Evolutionary conservation across 2,329 filamentous ascomycete species (phyloP).

Genomic region (Botrytis paeoniae): DNA sequence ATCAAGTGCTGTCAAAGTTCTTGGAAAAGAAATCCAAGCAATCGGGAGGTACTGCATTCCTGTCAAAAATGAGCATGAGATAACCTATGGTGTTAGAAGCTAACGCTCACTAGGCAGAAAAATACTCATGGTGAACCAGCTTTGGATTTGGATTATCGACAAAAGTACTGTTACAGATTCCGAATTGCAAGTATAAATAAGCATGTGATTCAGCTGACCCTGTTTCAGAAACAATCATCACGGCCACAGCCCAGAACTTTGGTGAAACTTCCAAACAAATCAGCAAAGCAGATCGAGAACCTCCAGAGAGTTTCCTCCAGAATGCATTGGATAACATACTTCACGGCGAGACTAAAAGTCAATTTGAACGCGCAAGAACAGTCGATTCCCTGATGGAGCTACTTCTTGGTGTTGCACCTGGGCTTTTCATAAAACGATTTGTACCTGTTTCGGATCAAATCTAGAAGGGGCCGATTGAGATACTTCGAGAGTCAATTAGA

Average conservation of each 20-base stretch:
- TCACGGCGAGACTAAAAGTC: neutral
- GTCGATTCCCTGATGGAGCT: neutral
- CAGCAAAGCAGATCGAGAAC: neutral
- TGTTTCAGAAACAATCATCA: neutral
- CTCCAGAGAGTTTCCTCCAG: neutral
- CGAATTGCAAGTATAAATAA: neutral
- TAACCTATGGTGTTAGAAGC: neutral
- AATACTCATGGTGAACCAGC: neutral
- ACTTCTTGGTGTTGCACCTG: neutral
- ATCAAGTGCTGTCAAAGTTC: neutral
- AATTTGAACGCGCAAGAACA: neutral
- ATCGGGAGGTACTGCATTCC: neutral
- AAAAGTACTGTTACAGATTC: neutral
- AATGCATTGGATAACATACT: neutral
- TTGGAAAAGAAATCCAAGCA: neutral
- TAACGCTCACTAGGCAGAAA: neutral
- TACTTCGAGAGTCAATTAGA: slow-evolving; percentile 8
- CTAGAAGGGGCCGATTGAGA: neutral
- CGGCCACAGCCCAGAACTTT: neutral
- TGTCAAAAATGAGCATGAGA: neutral
- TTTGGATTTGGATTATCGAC: slow-evolving; percentile 6
- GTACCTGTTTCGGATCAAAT: neutral
- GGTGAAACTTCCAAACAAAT: neutral
- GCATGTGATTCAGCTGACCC: neutral
- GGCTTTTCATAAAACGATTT: neutral